Conservation (phyloP, 2,329 filamentous ascomycete species). For the Cryphonectria naterciae region DNA sequence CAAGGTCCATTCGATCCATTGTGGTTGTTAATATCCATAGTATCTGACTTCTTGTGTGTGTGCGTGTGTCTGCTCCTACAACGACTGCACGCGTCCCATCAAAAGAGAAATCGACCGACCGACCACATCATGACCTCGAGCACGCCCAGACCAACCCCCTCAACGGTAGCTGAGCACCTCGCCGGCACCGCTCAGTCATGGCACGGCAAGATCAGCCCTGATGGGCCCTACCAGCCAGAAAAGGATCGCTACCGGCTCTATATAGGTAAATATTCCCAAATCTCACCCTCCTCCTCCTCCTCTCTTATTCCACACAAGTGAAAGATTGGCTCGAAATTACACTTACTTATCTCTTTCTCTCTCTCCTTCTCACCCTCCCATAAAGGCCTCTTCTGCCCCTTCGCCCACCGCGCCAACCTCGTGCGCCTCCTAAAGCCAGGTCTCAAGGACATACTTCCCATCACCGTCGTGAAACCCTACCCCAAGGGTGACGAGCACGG, state of each 20-base stretch:
- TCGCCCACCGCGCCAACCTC: conserved; percentile 64
- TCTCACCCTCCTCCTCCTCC: too few species aligned
- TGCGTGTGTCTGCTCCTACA: too few species aligned
- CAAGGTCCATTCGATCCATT: neutral
- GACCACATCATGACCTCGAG: conserved; percentile 16
- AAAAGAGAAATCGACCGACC: neutral
- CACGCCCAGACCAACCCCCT: conserved; percentile 12
- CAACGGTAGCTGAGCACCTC: conserved; percentile 18
- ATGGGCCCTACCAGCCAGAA: conserved; percentile 35
- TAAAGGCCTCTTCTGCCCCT: conserved; percentile 65
- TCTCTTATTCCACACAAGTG: neutral
- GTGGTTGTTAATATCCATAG: neutral
- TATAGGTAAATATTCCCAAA: conserved; percentile 31
- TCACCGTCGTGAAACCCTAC: conserved; percentile 66
- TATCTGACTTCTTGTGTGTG: neutral
- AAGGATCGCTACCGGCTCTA: conserved; percentile 36
- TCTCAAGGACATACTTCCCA: conserved; percentile 55
- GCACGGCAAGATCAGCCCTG: conserved; percentile 35
- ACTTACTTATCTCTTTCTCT: too few species aligned
- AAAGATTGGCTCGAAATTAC: conserved; percentile 26
- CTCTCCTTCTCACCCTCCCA: too few species aligned
- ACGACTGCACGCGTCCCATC: neutral
- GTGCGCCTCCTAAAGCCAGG: conserved; percentile 59
- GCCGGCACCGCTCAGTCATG: conserved; percentile 32
- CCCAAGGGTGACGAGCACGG: conserved; percentile 67